Evolutionary conservation across 2,329 filamentous ascomycete genomes (phyloP), one percentile per base, ranked within the genome.

Genomic region (Coleophoma eucalyptorum): DNA sequence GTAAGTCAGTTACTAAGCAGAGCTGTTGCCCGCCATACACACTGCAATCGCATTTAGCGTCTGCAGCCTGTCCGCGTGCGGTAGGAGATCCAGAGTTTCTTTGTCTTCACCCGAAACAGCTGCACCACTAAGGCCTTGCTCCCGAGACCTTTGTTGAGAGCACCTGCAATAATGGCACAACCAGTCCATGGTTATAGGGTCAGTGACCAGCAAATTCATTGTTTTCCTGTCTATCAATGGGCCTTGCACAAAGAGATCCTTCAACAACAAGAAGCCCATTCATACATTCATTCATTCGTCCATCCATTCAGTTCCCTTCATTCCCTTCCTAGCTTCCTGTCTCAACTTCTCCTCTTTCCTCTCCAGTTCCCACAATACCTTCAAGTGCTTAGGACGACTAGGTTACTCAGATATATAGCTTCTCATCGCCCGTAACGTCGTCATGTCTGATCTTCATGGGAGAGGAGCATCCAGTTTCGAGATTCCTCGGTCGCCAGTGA

Each of bases 101-200:
- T 44, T 44, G 42, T 44, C 42, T 44, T 44, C 42, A 44, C 42
- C 42, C 42, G 42, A 44, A 44, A 44, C 42, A 60, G 55, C 53
- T 60, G 51, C 51, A 52, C 54, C 54, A 57, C 42, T 55, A 56
- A 56, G 54, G 55, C 57, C 54, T 53, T 54, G 58, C 54, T 65
- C 60, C 63, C 62, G 63, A 65, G 63, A 65, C 63, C 65, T 65
- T 63, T 61, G 54, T 56, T 58, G 53, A 26, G 26, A 54, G 52
- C 49, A 51, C 51, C 56, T 58, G 51, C 54, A 60, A 62, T 61
- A 61, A 65, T 65, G 57, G 59, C 51, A 48, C 56, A 56, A 53
- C 57, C 44, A 55, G 48, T 32, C 56, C 46, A 48, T 62, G 52
- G 46, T 45, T 44, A 53, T 52, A 57, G 53, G 49, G 44, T 50